Percentiles rank a stretch among this genome's conserved stretches.
phyloP scores from a whole-genome alignment of 2,329 filamentous ascomycete species.

The Penicillium verrucosum region DNA sequence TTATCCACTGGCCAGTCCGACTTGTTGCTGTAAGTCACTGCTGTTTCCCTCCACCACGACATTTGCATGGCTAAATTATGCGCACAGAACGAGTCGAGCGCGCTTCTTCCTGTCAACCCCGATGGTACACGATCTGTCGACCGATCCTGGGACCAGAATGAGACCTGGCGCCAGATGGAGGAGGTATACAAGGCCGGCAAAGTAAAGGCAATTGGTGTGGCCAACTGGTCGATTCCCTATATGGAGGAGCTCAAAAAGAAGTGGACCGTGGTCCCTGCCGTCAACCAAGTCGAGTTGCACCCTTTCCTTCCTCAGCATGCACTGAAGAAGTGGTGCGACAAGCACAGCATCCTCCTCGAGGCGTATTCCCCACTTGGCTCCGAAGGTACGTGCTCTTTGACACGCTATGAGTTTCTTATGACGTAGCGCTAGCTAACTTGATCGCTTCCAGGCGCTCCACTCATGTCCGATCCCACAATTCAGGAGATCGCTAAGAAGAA shows the following conservation, averaged over 20 bases:
- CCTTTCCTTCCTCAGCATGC: slow-evolving; percentile 40
- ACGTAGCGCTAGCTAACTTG: neutral
- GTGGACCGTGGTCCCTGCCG: slow-evolving; percentile 22
- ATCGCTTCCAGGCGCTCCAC: slow-evolving; percentile 8
- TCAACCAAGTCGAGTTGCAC: slow-evolving; percentile 40
- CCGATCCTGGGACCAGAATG: slow-evolving; percentile 23
- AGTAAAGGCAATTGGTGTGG: slow-evolving; percentile 27
- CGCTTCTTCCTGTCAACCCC: slow-evolving; percentile 10
- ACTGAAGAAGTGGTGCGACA: slow-evolving; percentile 35
- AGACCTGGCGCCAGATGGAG: slow-evolving; percentile 25
- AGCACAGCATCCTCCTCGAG: slow-evolving; percentile 36
- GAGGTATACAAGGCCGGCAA: slow-evolving; percentile 16
- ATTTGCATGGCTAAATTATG: neutral
- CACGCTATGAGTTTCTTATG: neutral
- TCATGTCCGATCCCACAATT: slow-evolving; percentile 13
- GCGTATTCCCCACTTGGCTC: slow-evolving; percentile 36
- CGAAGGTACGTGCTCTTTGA: slow-evolving; percentile 4
- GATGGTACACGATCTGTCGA: slow-evolving; percentile 30
- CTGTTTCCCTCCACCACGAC: neutral
- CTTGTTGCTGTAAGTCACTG: slow-evolving; percentile 10
- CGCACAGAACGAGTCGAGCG: slow-evolving; percentile 10
- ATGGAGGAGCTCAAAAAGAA: slow-evolving; percentile 17
- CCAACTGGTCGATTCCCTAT: slow-evolving; percentile 22
- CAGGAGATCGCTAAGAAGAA: slow-evolving; percentile 14
- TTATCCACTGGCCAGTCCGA: slow-evolving; percentile 46